These are phyloP conservation scores for Rhynchosporium graminicola DNA, from an alignment of 2,329 filamentous ascomycete species.

Conservation along the genomic window DNA sequence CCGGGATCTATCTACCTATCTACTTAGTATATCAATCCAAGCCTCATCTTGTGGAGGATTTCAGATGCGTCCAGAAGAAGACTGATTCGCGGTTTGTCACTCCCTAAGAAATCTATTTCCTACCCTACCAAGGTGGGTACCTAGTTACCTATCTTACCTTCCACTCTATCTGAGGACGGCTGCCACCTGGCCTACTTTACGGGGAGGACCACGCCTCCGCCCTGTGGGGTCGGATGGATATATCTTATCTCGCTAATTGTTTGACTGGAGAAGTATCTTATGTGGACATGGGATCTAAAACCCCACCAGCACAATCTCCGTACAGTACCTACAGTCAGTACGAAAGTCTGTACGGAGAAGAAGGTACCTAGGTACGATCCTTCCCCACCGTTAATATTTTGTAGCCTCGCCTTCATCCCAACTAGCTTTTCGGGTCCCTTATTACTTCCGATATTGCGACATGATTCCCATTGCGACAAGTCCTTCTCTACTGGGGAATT, in stretches of 20 bases:
- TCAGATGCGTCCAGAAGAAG: background rate
- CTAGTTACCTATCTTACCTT: too few species aligned
- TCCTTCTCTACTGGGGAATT: too few species aligned
- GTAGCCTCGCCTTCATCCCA: too few species aligned
- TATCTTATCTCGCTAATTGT: background rate
- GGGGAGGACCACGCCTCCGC: slow-evolving; percentile 7
- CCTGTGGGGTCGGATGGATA: background rate
- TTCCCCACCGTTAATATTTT: background rate
- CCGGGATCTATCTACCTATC: background rate
- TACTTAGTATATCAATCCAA: background rate
- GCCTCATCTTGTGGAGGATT: background rate
- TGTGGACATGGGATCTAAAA: background rate
- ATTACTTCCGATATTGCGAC: too few species aligned
- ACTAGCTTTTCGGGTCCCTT: too few species aligned
- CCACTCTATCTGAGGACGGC: background rate
- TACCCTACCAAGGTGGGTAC: too few species aligned
- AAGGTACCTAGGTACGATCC: background rate
- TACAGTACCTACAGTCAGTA: background rate
- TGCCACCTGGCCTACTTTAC: background rate
- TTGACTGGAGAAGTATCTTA: background rate
- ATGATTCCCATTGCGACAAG: too few species aligned
- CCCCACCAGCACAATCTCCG: background rate
- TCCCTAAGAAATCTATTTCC: background rate
- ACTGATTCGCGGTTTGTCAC: slow-evolving; percentile 10
- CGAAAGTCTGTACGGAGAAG: too few species aligned